Conservation (phyloP, 2,329 filamentous ascomycete species). For the Claviceps humidiphila region DNA sequence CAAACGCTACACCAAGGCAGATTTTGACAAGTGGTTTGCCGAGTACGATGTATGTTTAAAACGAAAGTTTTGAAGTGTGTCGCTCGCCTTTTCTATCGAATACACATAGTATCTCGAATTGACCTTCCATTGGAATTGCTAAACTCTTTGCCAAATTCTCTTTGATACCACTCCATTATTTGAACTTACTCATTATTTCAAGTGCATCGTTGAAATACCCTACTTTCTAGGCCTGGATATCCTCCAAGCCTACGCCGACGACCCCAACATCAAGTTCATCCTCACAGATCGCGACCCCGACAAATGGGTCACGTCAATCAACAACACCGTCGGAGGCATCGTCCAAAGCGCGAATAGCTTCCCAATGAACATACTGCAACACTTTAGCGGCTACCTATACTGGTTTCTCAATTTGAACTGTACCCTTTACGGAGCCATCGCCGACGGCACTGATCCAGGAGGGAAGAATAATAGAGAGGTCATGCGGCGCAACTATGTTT, state of each 20-base stretch:
- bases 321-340: constrained; percentile 13
- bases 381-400: constrained; percentile 12
- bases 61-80: too few species aligned
- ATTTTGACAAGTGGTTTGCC: constrained; percentile 28
- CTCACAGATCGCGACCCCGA: constrained; percentile 21
- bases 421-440: neutral
- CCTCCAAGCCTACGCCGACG: constrained; percentile 15
- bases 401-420: constrained; percentile 3
- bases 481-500: constrained; percentile 1
- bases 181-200: neutral
- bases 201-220: constrained; percentile 9
- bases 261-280: constrained; percentile 23
- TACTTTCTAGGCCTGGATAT: constrained; percentile 17
- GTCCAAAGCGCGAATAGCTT: constrained; percentile 6
- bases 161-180: too few species aligned
- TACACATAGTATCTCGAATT: too few species aligned
- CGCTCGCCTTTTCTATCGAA: neutral
- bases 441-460: neutral
- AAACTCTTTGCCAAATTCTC: too few species aligned
- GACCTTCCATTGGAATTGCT: too few species aligned
- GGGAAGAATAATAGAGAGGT: neutral
- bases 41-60: constrained; percentile 20
- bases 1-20: constrained; percentile 8
- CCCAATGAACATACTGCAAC: constrained; percentile 14
- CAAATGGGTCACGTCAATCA: constrained; percentile 17